Evolutionary conservation across 129 eudicot species (phyloP), one percentile per base, ranked within the genome.

Genomic region (Rutidosis leptorrhynchoides): DNA sequence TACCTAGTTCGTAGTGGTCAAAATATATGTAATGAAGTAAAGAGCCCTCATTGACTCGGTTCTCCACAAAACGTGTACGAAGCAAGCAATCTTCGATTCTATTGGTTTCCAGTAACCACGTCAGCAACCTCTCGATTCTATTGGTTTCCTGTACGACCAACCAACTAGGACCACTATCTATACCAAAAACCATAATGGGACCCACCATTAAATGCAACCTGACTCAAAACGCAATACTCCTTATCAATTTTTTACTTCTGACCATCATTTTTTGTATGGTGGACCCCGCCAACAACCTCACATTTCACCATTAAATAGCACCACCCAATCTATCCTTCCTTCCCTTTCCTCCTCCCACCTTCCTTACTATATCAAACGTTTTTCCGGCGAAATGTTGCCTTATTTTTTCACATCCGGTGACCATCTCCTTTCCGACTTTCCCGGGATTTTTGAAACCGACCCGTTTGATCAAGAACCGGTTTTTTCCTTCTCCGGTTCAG

Each of bases 281-380:
- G 80, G 81, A 53, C 73, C 71, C 58, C 80, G 52, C 58, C 23
- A 2, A 20, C 35, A 14, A 73, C 70, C 67, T 12, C 20, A 28
- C 63, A 4, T 20, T 62, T 65, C 64, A 63, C 63, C 86, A 30
- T 46, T 90, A 90, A 90, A 87, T 90, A 81, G 77, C 53, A 23
- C 69, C 11, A 80, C 74, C 92, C 65, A 68, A 59, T 73, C 84
- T 61, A 62, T 76, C 87, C 61, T 76, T 81, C 45, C 92, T 85
- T 85, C 97, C 97, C 93, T 90, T 87, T 90, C 80, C 90, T 60
- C 80, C 88, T 71, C 68, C 77, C 62, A 43, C 74, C 81, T 75
- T 49, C 64, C 85, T 73, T 77, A 30, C 75, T 33, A 73, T 68
- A 26, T 62, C 43, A 61, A 76, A 68, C 78, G 30, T 54, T 71